Conservation (phyloP, 139 green algal genomes). For the Yamagishiella unicocca region DNA sequence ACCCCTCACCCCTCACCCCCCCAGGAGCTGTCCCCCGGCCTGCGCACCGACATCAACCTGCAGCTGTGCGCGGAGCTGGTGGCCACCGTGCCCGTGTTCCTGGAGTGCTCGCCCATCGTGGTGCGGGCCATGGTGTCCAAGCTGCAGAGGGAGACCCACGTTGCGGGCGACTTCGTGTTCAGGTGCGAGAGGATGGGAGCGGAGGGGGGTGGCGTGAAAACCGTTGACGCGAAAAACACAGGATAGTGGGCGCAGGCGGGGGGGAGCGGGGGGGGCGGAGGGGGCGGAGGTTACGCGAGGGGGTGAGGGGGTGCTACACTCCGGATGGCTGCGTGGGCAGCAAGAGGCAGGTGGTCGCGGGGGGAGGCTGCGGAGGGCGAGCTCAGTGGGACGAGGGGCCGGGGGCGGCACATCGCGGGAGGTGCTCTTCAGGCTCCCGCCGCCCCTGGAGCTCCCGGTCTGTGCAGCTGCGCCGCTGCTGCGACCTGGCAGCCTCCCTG, state of each 20-base stretch:
- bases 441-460: too few relatives aligned
- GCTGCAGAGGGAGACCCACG: conserved; percentile 53
- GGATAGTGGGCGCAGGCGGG: neutral
- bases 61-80: conserved; percentile 61
- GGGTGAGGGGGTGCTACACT: neutral
- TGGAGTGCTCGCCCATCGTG: conserved; percentile 51
- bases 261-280: neutral
- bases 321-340: too few relatives aligned
- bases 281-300: neutral
- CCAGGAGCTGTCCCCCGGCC: conserved; percentile 53
- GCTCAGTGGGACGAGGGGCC: too few relatives aligned
- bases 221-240: too few relatives aligned
- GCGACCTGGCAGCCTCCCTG: too few relatives aligned
- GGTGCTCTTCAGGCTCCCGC: too few relatives aligned
- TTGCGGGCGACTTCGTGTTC: conserved; percentile 57
- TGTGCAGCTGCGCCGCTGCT: too few relatives aligned
- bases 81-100: conserved; percentile 59
- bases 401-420: too few relatives aligned
- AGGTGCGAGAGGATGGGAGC: neutral
- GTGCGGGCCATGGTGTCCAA: conserved; percentile 51
- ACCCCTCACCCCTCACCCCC: neutral
- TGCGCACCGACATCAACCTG: conserved; percentile 62
- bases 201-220: neutral
- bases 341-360: too few relatives aligned
- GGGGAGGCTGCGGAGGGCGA: too few relatives aligned